Evolutionary conservation across 2,329 filamentous ascomycete genomes (phyloP).

Genomic region (Talaromyces atroroseus): DNA sequence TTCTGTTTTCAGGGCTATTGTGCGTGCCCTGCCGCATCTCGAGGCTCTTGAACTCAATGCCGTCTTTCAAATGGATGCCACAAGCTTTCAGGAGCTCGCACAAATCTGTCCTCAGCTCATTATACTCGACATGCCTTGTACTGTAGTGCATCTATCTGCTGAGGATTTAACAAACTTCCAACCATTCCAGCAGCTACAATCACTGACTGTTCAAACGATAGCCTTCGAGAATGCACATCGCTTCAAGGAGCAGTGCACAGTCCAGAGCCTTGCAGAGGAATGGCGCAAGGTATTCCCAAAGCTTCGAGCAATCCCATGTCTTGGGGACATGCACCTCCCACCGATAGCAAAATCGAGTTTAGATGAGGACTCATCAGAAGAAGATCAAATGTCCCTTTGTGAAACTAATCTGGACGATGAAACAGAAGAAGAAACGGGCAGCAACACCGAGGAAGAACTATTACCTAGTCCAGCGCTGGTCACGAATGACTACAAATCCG

Average conservation of each 20-base stretch:
- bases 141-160: neutral
- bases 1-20: neutral
- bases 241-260: neutral
- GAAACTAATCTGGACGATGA: neutral
- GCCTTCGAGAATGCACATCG: neutral
- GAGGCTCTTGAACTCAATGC: slow-evolving; percentile 3
- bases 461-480: neutral
- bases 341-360: neutral
- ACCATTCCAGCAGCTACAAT: neutral
- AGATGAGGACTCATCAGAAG: neutral
- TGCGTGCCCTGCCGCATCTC: neutral
- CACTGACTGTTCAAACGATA: neutral
- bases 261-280: neutral
- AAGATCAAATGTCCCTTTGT: neutral
- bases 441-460: neutral
- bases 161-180: neutral
- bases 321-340: neutral
- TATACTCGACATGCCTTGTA: neutral
- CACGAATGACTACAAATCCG: neutral
- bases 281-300: slow-evolving; percentile 4
- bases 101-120: neutral
- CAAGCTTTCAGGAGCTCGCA: neutral
- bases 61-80: neutral
- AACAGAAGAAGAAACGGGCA: neutral
- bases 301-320: neutral